Percentiles rank a stretch among this genome's conserved stretches.
Conservation (phyloP, 139 green algal species). For the Dunaliella sp. region DNA sequence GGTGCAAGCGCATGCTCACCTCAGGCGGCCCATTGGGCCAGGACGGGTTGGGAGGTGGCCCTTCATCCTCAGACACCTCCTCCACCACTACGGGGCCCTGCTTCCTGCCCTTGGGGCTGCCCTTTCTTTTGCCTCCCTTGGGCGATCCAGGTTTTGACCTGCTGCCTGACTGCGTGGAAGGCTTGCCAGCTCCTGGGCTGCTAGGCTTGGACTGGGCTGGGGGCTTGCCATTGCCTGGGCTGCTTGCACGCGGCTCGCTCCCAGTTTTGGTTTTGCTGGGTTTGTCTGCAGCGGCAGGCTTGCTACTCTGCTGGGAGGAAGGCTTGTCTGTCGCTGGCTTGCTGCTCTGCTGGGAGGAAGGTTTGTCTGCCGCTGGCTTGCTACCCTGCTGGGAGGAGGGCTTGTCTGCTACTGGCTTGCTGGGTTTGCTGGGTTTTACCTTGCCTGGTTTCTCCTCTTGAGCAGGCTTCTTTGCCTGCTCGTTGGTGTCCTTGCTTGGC, state of each 20-base stretch:
- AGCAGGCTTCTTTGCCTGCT: neutral
- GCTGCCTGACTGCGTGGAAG: too few species aligned
- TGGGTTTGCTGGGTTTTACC: neutral
- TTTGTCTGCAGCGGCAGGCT: neutral
- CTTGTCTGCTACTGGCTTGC: neutral
- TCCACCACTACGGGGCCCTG: neutral
- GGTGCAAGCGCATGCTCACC: neutral
- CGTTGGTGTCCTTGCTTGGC: neutral
- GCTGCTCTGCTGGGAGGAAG: neutral
- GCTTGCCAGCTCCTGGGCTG: neutral
- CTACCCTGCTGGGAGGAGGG: neutral
- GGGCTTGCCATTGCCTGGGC: too few species aligned
- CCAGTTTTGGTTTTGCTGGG: too few species aligned
- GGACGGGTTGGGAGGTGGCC: neutral
- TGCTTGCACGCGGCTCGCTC: too few species aligned
- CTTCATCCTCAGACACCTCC: neutral
- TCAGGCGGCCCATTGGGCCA: constrained; percentile 7
- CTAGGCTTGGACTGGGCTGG: too few species aligned
- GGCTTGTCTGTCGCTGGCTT: neutral
- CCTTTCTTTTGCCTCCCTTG: neutral
- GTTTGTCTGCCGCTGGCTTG: neutral
- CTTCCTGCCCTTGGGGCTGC: neutral
- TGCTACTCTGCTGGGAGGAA: neutral
- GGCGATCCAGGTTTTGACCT: neutral
- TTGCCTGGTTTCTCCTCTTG: neutral